Evolutionary conservation across 2,329 filamentous ascomycete species (phyloP), one percentile per base, ranked within the genome.

Genomic region (Didymella exigua): DNA sequence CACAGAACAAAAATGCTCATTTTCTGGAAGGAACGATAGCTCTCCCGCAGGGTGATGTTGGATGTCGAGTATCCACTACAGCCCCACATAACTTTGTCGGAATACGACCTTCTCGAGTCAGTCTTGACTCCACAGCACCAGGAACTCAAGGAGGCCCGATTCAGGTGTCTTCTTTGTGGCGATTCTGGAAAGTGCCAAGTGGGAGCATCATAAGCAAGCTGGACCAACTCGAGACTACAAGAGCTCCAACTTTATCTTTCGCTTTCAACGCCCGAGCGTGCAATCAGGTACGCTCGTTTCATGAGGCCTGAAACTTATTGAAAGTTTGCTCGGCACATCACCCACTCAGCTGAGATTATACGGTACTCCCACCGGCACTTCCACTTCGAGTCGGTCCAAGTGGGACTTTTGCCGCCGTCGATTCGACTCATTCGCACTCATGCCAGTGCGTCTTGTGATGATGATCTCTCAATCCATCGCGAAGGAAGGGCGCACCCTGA

Each of bases 31-130:
- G 34, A 42, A 40, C 33, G 16, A 26, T 44, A 16, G 21, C 42
- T n/a, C 21, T 49, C 23, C 41, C 41, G 30, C 41, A 55, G 52
- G 52, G 46, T 55, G 52, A 50, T 49, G 34, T 44, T 54, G 45
- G 27, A 46, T 33, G 14, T 31, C 1, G 10, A 13, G 14, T 24
- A n/a, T 31, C 53, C 37, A 56, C 37, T 18, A 5, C 1, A 2
- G 44, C 37, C 38, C 54, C 54, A 56, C 48, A 56, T 44, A 26
- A 16, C 23, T 52, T 51, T 48, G 48, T 52, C 48, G 52, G 48
- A 44, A 49, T 31, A 30, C 41, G 33, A 45, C 27, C 40, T 30
- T 14, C 24, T 18, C 46, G 46, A 55, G 52, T 55, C 52, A 55
- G 27, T 19, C 27, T 21, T 36, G 5, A 3, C 14, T 29, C 46